Base-by-base conservation (phyloP, 139 green algal species). In the Volvox africanus region DNA sequence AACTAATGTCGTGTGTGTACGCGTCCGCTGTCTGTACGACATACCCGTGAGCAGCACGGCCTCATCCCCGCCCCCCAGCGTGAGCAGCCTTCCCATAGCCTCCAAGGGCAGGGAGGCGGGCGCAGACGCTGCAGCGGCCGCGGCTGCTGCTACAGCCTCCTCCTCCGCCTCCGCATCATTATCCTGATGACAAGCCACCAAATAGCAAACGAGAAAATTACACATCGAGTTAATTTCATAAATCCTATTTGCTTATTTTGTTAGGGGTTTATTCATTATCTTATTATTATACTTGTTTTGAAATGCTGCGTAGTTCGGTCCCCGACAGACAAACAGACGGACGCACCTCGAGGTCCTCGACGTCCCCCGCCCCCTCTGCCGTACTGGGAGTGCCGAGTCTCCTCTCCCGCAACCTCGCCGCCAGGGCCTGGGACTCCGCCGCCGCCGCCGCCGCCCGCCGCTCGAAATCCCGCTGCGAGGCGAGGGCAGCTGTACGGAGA, bases 41-140 rank as follows among this genome's bases (percentile, higher is more conserved):
- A 22, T 26, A 89, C 92, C 92, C 65, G 92, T 94, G 24, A 94
- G 86, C 62, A 94, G 89, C 80, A 94, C 37, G 0, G 73, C 86
- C 1, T 92, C 89, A 0, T 94, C 92, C 17, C 92, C 92, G 6
- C 92, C 92, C 0, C 89, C 92, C 50, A 93, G 33, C 12, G 86
- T 94, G 35, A 94, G 89, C 89, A 93, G 78, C 73, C 36, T n/a
- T 12, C 92, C 92, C 55, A 94, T 80, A 0, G 89, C 80, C 22
- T 76, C 65, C 0, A 50, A 32, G 32, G 62, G 68, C 6, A 35
- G 73, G 20, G 44, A 1, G 24, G 78, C 67, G 30, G 37, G 1
- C 13, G 62, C 62, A 11, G 37, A 21, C 22, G 87, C 75, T 24
- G 21, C 30, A 2, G 61, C 33, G 61, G n/a, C 82, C 35, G 61